Evolutionary conservation across 148 eudicot genomes (phyloP), one percentile per base, ranked within the genome.

Genomic region (Amaranthus hypochondriacus): DNA sequence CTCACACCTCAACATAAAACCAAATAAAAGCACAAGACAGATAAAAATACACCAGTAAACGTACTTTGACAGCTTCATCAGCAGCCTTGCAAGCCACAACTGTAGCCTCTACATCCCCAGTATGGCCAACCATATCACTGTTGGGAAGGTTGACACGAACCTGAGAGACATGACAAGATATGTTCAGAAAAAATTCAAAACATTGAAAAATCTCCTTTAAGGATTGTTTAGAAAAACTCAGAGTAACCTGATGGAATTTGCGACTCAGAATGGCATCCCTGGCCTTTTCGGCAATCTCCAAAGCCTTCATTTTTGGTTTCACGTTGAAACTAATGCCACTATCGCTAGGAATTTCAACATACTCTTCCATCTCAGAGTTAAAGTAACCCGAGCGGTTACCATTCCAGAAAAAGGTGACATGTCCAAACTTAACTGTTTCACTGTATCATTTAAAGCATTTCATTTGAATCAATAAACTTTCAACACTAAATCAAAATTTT

Each of bases 351-450:
- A 94, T 83, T 70, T 94, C 98, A 50, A 94, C 97, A 76, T 94
- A 94, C 70, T 94, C 97, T 84, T 94, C 98, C 98, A 89, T 78
- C 13, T 88, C 83, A 11, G 89, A 15, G 68, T 92, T 83, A 71
- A 92, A 92, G 80, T 80, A 92, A 60, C 97, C 97, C 47, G 96
- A 92, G 15, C 96, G 92, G 63, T 90, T 92, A 51, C 97, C 97
- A 54, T 92, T 92, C 97, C 97, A 92, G 84, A 92, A 92, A 78
- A 92, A 90, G 62, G 98, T 94, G 49, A 94, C 98, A 67, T 91
- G 98, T 66, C 98, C 97, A 82, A 94, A 94, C 78, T 94, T 94
- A 63, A 94, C 98, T 66, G 98, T 91, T 81, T 94, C 98, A 83
- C 97, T 93, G 79, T 61, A 15, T 8, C 60, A 46, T 28, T 10